Percentiles rank a stretch among this genome's conserved stretches.
These are phyloP conservation scores for Suillus ampliporus DNA, from an alignment of 768 basidiomycete species.

Conservation along the genomic window DNA sequence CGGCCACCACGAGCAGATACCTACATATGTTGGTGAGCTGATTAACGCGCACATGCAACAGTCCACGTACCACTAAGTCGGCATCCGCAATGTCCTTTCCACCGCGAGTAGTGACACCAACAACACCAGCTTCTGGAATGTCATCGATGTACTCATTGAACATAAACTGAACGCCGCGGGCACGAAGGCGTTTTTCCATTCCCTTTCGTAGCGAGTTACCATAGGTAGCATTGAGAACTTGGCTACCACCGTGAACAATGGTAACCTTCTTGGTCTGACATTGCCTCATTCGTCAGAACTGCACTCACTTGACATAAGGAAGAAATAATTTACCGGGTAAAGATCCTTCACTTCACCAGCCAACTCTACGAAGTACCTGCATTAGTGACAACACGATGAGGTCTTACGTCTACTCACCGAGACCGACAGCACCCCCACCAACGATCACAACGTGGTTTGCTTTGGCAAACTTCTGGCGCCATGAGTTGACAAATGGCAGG, in stretches of 20 bases:
- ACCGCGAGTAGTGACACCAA: conserved; percentile 53
- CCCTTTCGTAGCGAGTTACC: conserved; percentile 56
- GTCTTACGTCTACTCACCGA: conserved; percentile 41
- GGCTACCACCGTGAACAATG: conserved; percentile 58
- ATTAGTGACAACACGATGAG: conserved; percentile 2
- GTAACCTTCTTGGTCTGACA: conserved; percentile 52
- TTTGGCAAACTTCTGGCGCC: conserved; percentile 39
- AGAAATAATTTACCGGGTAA: conserved; percentile 40
- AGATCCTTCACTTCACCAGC: conserved; percentile 51
- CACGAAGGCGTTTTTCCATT: conserved; percentile 46
- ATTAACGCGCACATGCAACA: not conserved
- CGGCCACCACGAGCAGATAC: conserved; percentile 39
- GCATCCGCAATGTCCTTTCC: conserved; percentile 53
- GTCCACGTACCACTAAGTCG: conserved; percentile 60
- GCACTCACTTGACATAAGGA: not conserved
- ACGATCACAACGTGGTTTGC: conserved; percentile 53
- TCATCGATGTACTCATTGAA: conserved; percentile 59
- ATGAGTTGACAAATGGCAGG: conserved; percentile 33
- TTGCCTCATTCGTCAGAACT: conserved; percentile 17
- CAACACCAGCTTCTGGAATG: conserved; percentile 42
- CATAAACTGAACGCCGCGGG: conserved; percentile 54
- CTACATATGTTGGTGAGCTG: conserved; percentile 19
- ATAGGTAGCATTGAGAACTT: conserved; percentile 64
- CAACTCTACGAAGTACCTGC: conserved; percentile 37
- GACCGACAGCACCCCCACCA: conserved; percentile 62